Percentiles rank a stretch among this genome's conserved stretches.
Conservation (phyloP, 306 rosid genomes). For the Sphenostylis stenocarpa region DNA sequence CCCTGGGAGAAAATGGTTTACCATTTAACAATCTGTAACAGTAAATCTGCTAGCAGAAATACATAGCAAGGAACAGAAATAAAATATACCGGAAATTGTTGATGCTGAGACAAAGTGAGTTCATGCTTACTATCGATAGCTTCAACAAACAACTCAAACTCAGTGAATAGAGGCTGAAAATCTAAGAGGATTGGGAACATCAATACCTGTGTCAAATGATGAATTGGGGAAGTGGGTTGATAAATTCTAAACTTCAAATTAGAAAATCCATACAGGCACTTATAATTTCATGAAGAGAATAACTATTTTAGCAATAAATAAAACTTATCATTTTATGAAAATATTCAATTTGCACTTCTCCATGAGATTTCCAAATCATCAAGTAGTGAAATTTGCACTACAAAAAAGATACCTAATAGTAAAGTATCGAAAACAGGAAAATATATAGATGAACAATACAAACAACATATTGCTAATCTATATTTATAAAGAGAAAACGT, state of each 20-base stretch:
- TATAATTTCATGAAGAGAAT: background rate
- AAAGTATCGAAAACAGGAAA: conserved; percentile 19
- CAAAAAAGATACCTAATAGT: background rate
- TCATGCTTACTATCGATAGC: conserved; percentile 86
- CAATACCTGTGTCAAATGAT: conserved; percentile 60
- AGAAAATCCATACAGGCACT: conserved; percentile 9
- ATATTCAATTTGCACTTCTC: conserved; percentile 14
- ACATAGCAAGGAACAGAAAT: conserved; percentile 13
- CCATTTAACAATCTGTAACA: conserved; percentile 20
- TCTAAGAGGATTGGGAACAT: conserved; percentile 85
- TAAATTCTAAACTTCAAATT: conserved; percentile 9
- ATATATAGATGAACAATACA: conserved; percentile 10
- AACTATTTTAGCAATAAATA: conserved; percentile 2
- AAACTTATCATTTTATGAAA: background rate
- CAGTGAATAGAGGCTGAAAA: conserved; percentile 68
- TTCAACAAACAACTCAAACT: conserved; percentile 91
- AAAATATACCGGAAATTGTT: conserved; percentile 84
- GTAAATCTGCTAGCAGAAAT: conserved; percentile 20
- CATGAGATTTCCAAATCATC: background rate
- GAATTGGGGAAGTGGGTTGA: background rate
- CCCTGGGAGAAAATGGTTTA: conserved; percentile 60
- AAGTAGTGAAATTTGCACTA: background rate
- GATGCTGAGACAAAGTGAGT: conserved; percentile 84
- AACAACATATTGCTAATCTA: conserved; percentile 16
- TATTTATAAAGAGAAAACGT: background rate